Percentiles rank a stretch among this genome's conserved stretches.
Evolutionary conservation across 495 filamentous ascomycete genomes (phyloP).

Genomic region (Aspergillus taichungensis): DNA sequence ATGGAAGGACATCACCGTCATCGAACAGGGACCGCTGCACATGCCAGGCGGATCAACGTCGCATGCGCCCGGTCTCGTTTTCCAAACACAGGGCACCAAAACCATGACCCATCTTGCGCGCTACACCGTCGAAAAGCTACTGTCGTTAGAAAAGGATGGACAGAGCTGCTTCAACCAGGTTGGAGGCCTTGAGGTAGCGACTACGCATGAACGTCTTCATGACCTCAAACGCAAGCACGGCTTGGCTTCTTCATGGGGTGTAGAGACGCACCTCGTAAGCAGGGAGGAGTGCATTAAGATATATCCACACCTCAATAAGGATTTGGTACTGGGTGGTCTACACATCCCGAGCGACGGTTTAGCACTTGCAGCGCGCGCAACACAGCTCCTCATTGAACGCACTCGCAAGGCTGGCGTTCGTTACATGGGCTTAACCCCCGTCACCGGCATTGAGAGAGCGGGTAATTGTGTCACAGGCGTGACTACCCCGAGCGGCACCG

Average conservation of each 20-base stretch:
- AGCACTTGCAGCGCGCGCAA: constrained; percentile 41
- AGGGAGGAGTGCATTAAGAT: constrained; percentile 33
- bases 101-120: constrained; percentile 40
- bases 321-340: constrained; percentile 38
- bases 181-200: constrained; percentile 42
- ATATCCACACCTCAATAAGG: constrained; percentile 36
- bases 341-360: constrained; percentile 44
- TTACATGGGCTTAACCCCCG: constrained; percentile 36
- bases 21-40: constrained; percentile 43
- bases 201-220: constrained; percentile 37
- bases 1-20: constrained; percentile 44
- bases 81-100: constrained; percentile 41
- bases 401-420: constrained; percentile 38
- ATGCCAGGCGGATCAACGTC: constrained; percentile 47
- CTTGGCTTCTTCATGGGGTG: constrained; percentile 39
- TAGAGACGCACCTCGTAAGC: constrained; percentile 33
- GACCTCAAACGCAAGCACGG: constrained; percentile 45
- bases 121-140: constrained; percentile 42
- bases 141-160: constrained; percentile 31
- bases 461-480: constrained; percentile 36
- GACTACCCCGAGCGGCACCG: constrained; percentile 23
- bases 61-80: constrained; percentile 44
- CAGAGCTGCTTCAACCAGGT: constrained; percentile 42
- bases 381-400: constrained; percentile 39
- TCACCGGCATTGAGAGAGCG: constrained; percentile 33